phyloP scores from a whole-genome alignment of 2,329 filamentous ascomycete genomes.

The Graphilbum sp. region DNA sequence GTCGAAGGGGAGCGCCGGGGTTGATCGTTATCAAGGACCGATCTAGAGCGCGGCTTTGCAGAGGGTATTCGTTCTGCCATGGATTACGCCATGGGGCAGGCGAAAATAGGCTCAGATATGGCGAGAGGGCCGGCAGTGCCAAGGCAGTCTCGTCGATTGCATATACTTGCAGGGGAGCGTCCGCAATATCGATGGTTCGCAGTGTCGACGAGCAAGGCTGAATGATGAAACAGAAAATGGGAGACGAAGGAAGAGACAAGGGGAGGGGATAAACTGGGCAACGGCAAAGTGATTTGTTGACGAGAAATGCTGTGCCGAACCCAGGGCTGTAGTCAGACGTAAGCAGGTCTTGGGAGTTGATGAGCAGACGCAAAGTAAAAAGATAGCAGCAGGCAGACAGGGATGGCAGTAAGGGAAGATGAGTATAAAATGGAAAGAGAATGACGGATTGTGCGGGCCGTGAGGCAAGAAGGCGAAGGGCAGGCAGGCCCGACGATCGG shows the following conservation, averaged over 20 bases:
- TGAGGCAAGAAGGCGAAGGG: not conserved
- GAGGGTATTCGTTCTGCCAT: conserved; percentile 45
- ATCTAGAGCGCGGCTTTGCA: conserved; percentile 32
- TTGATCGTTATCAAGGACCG: conserved; percentile 34
- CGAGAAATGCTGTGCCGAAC: too few species aligned
- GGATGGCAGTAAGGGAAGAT: not conserved
- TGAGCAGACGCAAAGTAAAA: too few species aligned
- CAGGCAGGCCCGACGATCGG: too few species aligned
- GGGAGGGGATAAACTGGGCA: too few species aligned
- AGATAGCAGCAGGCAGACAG: not conserved
- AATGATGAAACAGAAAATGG: too few species aligned
- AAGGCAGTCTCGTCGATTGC: too few species aligned
- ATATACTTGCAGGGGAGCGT: not conserved
- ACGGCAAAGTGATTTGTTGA: too few species aligned
- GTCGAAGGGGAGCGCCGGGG: conserved; percentile 2
- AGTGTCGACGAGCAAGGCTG: too few species aligned
- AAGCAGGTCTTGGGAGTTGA: too few species aligned
- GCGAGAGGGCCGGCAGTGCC: not conserved
- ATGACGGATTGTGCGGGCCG: not conserved
- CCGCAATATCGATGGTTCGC: not conserved
- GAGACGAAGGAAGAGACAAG: too few species aligned
- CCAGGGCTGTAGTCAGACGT: too few species aligned
- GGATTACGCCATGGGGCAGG: conserved; percentile 47
- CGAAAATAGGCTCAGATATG: not conserved
- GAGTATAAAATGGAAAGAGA: not conserved